These are phyloP conservation scores for Suhomyces pyralidae DNA, from an alignment of 805 yeast species.

Conservation along the genomic window DNA sequence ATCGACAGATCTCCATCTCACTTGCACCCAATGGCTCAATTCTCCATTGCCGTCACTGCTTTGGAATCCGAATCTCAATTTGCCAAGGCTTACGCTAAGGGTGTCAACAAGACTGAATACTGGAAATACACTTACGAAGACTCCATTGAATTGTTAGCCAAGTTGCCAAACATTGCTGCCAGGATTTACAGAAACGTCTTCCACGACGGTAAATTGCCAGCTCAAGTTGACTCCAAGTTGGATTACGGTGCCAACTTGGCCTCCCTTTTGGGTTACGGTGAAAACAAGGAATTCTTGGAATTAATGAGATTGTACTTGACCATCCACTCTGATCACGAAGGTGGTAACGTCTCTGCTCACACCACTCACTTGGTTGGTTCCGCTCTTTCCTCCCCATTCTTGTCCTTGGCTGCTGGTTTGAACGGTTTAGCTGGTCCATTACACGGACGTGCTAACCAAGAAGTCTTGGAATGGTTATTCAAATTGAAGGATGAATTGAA, in stretches of 20 bases:
- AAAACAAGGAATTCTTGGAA: constrained; percentile 59
- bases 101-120: constrained; percentile 65
- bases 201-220: constrained; percentile 57
- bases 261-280: constrained; percentile 57
- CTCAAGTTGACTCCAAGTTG: constrained; percentile 44
- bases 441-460: constrained; percentile 85
- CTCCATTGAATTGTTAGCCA: constrained; percentile 64
- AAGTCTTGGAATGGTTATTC: constrained; percentile 71
- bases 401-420: constrained; percentile 74
- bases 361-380: constrained; percentile 81
- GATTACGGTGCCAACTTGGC: constrained; percentile 78
- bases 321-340: constrained; percentile 78
- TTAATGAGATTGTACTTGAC: constrained; percentile 71
- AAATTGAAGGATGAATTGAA: constrained; percentile 61
- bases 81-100: constrained; percentile 69
- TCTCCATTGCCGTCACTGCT: constrained; percentile 71
- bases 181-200: constrained; percentile 65
- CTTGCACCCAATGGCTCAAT: constrained; percentile 83
- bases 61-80: constrained; percentile 68
- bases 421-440: constrained; percentile 85
- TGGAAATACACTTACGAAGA: constrained; percentile 79
- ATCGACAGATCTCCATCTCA: constrained; percentile 62
- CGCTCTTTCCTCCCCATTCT: constrained; percentile 72
- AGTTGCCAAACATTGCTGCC: constrained; percentile 72
- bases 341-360: constrained; percentile 82